Evolutionary conservation across 257 asterid genomes (phyloP), one percentile per base, ranked within the genome.

Genomic region (Solanum sejunctum): DNA sequence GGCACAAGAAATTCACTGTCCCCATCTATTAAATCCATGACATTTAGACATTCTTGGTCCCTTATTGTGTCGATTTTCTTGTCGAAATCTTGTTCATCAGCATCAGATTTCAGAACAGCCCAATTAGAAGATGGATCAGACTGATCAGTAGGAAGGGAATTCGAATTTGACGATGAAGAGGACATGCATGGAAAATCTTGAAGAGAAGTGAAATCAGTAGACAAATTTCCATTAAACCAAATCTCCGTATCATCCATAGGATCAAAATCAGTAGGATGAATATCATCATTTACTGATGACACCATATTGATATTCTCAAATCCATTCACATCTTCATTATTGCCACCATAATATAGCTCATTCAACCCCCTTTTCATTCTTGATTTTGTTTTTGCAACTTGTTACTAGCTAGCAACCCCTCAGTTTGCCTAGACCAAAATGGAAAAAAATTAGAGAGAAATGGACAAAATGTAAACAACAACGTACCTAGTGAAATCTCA

Each of bases 1-100:
- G 98, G 95, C 70, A 93, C 98, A 97, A 98, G 95, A 5, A 91
- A 81, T 4, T 95, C 98, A 39, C 84, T 83, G 84, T 67, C 63
- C 10, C 80, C 64, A 72, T 94, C 98, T 7, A 92, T 87, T 84
- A 93, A 92, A 89, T 92, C 98, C 93, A 92, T 87, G 52, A 89
- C 91, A 43, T 92, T 88, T 11, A 91, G 28, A 87, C 98, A 92
- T 26, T 88, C 95, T 3, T 87, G 85, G 1, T 86, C 90, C 6
- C 64, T 86, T n/a, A 45, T 16, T 11, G 81, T 86, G 8, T 89
- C 84, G 55, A 81, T 18, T 47, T 82, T 51, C 16, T 13, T 60
- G 45, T 64, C 83, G 5, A 87, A 5, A 5, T 51, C 85, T 12
- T 89, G 89, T 36, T 89, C 93, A 6, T 88, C 94, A 6, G 63